Conservation (phyloP, 2,329 filamentous ascomycete species). For the Zymoseptoria ardabiliae region DNA sequence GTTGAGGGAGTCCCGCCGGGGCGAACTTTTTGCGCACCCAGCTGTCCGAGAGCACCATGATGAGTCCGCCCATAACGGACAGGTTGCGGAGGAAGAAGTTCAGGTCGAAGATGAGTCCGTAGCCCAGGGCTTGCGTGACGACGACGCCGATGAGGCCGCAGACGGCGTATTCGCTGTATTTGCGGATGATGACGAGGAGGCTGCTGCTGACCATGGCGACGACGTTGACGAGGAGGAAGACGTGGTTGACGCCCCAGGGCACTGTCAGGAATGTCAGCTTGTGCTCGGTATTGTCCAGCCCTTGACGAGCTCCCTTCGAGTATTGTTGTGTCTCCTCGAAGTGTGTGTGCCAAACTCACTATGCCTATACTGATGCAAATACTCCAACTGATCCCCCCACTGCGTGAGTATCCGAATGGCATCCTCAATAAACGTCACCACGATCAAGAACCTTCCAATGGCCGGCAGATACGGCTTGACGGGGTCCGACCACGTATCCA, state of each 20-base stretch:
- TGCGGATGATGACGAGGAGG: slow-evolving; percentile 78
- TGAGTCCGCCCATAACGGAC: slow-evolving; percentile 89
- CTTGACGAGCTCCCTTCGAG: neutral
- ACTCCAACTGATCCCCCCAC: slow-evolving; percentile 91
- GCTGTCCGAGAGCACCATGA: slow-evolving; percentile 97
- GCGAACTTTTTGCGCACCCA: slow-evolving; percentile 98
- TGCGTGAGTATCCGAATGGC: slow-evolving; percentile 93
- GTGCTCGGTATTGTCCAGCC: neutral
- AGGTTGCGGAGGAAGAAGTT: slow-evolving; percentile 99
- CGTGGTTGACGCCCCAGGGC: slow-evolving; percentile 76
- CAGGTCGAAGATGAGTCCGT: slow-evolving; percentile 95
- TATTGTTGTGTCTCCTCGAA: neutral
- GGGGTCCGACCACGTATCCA: slow-evolving; percentile 82
- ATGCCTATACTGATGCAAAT: slow-evolving; percentile 84
- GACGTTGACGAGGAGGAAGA: slow-evolving; percentile 88
- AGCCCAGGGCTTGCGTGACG: slow-evolving; percentile 86
- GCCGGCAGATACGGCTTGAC: slow-evolving; percentile 95
- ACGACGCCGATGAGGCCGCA: slow-evolving; percentile 85
- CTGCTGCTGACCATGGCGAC: slow-evolving; percentile 80
- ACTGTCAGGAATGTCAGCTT: slow-evolving; percentile 49
- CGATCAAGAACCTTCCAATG: slow-evolving; percentile 94
- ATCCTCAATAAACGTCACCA: slow-evolving; percentile 97
- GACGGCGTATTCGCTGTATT: slow-evolving; percentile 89
- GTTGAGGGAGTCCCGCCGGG: slow-evolving; percentile 83
- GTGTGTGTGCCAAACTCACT: slow-evolving; percentile 54